Percentiles rank a stretch among this genome's conserved stretches.
Evolutionary conservation across 257 asterid genomes (phyloP).

Genomic region (Marsdenia floribunda): DNA sequence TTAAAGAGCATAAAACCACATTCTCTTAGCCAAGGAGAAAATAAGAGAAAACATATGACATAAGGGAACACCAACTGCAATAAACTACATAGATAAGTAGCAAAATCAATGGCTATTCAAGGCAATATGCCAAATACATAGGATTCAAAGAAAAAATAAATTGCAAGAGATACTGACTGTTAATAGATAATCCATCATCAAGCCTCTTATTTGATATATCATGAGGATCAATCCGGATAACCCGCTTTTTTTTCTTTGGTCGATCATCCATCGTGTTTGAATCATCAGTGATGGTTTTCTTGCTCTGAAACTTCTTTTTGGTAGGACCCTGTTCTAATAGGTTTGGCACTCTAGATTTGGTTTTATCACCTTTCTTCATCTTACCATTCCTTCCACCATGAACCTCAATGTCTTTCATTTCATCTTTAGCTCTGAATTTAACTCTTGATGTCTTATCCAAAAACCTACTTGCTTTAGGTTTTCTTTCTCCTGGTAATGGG

Average conservation of each 20-base stretch:
- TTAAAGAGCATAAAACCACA: neutral
- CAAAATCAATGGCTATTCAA: neutral
- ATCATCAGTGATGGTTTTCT: constrained; percentile 33
- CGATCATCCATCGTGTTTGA: constrained; percentile 32
- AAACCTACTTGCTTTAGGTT: constrained; percentile 15
- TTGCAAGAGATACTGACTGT: constrained; percentile 37
- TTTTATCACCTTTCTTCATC: constrained; percentile 1
- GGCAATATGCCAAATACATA: neutral
- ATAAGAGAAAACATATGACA: neutral
- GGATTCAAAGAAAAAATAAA: neutral
- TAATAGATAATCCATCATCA: constrained; percentile 47
- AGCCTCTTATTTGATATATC: constrained; percentile 86
- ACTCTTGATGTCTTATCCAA: constrained; percentile 11
- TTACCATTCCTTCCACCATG: constrained; percentile 3
- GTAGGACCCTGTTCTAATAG: constrained; percentile 25
- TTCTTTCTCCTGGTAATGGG: constrained; percentile 21
- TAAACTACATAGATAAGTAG: neutral
- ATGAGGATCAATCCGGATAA: constrained; percentile 63
- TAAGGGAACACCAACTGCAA: neutral
- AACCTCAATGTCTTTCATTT: constrained; percentile 8
- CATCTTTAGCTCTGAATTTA: neutral
- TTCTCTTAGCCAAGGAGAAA: neutral
- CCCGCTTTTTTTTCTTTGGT: constrained; percentile 65
- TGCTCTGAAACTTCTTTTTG: constrained; percentile 37
- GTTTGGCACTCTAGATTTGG: constrained; percentile 24